Evolutionary conservation across 305 asterid genomes (phyloP), one percentile per base, ranked within the genome.

Genomic region (Striga hermonthica): DNA sequence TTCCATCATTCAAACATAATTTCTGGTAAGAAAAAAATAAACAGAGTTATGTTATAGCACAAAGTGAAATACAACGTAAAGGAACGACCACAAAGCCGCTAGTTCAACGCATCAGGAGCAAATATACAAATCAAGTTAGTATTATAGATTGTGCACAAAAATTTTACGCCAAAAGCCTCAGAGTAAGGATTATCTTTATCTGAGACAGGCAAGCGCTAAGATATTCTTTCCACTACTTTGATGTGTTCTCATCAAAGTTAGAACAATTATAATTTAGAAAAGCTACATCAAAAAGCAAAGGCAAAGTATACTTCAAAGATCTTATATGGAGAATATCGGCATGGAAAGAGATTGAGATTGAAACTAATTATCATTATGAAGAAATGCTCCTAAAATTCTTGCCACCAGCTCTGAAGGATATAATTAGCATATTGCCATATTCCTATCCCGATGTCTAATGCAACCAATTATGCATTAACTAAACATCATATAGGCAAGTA

Each of bases 1-100:
- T 64, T 41, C 74, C 75, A 59, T 73, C 71, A 61, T 28, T 66
- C 14, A 8, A 64, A 67, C 67, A 11, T 62, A 64, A 66, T 71
- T 49, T 79, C 78, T 71, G 72, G 34, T 54, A 40, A 55, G 35
- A 36, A 31, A 41, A 58, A 31, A 64, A 5, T 0, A 39, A 4
- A 62, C 31, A 22, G 1, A 2, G 68, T 71, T 64, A 55, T 14
- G 54, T 34, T 49, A 57, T 52, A 34, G 12, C 10, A 39, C 15
- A 44, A 49, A 36, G 28, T 52, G 16, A 37, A 52, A 22, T 12
- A 58, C 55, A 14, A 11, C 38, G 57, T 16, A 43, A 36, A 54
- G n/a, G 39, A 22, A 53, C 44, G 15, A 16, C 7, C 56, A 7
- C 43, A 54, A 43, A 14, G 28, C 14, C 14, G 9, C 16, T 31